Base-by-base conservation (phyloP, 768 basidiomycete species). In the Suillus clintonianus region DNA sequence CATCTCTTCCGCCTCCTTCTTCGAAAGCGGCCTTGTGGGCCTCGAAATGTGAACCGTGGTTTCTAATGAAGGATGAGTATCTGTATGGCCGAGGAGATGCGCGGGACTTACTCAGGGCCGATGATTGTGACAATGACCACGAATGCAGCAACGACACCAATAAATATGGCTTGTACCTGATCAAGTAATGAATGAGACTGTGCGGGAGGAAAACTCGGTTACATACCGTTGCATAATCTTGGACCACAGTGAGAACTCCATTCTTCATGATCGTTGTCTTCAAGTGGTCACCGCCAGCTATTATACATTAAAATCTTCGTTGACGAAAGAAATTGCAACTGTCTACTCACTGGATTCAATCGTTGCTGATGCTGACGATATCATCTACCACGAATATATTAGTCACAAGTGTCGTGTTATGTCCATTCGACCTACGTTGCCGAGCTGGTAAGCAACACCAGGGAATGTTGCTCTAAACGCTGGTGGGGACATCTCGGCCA, bases 391-490 rank as follows among this genome's bases (percentile, higher is more conserved):
- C 34, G 62, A 13, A 47, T 39, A 43, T 37, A 5, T n/a, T 50
- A 42, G 30, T 59, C 36, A 61, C 7, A 39, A 39, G 10, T 11
- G 17, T 57, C 15, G 15, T 1, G 32, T 53, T 6, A 65, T 19
- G 17, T 39, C 32, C 24, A 37, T 42, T 60, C 41, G 2, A 69
- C 75, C 45, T 15, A 74, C 82, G 76, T 92, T 94, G 48, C 94
- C 92, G 30, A 94, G 68, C 69, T 94, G 94, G 76, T 95, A 95
- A 3, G 90, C 86, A 1, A 93, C 86, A 63, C 94, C 94, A 43
- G 91, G 90, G 81, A 94, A 95, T 2, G 90, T 90, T 4, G 93
- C 91, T 62, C 95, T 83, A 83, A 95, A 96, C 0, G 92, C 94
- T 5, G 92, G 90, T 2, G 95, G 95, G 0, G 91, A 90, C 78